A percentile compares a stretch with the other conserved stretches of the same genome.
Conservation (phyloP, 805 yeast species). For the Sugiyamaella valdiviana region DNA sequence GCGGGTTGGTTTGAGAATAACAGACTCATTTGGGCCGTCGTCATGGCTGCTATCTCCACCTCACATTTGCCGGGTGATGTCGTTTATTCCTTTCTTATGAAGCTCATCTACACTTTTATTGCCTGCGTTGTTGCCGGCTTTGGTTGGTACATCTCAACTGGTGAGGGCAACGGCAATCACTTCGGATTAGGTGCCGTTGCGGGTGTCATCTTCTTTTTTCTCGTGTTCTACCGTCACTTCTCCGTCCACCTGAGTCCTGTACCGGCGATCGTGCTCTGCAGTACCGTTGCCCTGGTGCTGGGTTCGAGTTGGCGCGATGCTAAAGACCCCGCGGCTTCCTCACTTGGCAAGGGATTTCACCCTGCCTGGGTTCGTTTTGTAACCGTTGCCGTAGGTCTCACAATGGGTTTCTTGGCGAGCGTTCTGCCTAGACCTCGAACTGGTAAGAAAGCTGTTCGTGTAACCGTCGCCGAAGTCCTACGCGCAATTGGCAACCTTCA, state of each 20-base stretch:
- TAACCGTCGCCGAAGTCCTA: conserved; percentile 23
- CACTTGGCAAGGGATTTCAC: conserved; percentile 26
- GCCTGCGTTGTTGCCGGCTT: conserved; percentile 31
- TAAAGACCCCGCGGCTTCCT: conserved; percentile 18
- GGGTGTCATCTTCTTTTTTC: conserved; percentile 23
- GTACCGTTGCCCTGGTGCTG: conserved; percentile 27
- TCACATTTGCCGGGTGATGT: conserved; percentile 32
- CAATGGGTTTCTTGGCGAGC: conserved; percentile 29
- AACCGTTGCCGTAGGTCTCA: conserved; percentile 29
- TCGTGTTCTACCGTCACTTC: conserved; percentile 30
- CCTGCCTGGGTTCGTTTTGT: conserved; percentile 34
- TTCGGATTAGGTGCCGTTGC: conserved; percentile 31
- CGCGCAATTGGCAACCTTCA: conserved; percentile 27
- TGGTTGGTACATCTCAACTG: conserved; percentile 33
- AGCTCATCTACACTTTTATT: conserved; percentile 26
- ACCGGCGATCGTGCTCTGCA: conserved; percentile 27
- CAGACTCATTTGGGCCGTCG: conserved; percentile 29
- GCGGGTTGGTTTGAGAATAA: conserved; percentile 22
- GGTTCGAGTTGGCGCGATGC: conserved; percentile 31
- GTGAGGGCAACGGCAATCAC: conserved; percentile 30
- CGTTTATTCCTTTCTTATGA: conserved; percentile 24
- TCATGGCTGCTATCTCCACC: conserved; percentile 28
- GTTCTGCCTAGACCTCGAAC: conserved; percentile 29
- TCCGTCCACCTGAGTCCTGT: conserved; percentile 26
- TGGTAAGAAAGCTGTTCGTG: conserved; percentile 29